Conservation (phyloP, 2,329 filamentous ascomycete genomes). For the Colletotrichum kahawae region DNA sequence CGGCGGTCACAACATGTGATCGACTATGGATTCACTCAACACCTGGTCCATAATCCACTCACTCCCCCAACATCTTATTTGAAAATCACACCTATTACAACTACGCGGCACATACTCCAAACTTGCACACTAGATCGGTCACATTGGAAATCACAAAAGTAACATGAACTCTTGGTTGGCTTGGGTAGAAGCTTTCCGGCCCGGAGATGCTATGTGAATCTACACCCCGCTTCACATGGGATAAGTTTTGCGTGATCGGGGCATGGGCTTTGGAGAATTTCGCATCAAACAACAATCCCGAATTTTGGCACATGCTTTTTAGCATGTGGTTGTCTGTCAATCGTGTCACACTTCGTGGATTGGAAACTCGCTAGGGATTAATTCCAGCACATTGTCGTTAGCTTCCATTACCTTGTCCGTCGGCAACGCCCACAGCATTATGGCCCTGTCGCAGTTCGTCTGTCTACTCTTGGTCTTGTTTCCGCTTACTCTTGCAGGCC, state of each 20-base stretch:
- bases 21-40: neutral
- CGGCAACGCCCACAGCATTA: neutral
- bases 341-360: neutral
- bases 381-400: neutral
- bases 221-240: neutral
- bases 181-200: neutral
- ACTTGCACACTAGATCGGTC: neutral
- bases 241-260: neutral
- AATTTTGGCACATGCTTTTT: no score
- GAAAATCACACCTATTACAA: neutral
- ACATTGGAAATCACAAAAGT: neutral
- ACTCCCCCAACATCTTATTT: neutral
- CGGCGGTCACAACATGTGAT: neutral
- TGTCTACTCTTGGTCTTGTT: neutral
- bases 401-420: neutral
- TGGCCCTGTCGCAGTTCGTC: neutral
- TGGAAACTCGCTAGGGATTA: neutral
- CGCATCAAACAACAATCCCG: neutral
- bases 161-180: neutral
- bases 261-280: accelerated
- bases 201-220: neutral
- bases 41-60: neutral
- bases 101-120: neutral
- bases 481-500: neutral
- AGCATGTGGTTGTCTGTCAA: neutral